Base-by-base conservation (phyloP, 2,329 filamentous ascomycete species). In the Penicillium brevicompactum region DNA sequence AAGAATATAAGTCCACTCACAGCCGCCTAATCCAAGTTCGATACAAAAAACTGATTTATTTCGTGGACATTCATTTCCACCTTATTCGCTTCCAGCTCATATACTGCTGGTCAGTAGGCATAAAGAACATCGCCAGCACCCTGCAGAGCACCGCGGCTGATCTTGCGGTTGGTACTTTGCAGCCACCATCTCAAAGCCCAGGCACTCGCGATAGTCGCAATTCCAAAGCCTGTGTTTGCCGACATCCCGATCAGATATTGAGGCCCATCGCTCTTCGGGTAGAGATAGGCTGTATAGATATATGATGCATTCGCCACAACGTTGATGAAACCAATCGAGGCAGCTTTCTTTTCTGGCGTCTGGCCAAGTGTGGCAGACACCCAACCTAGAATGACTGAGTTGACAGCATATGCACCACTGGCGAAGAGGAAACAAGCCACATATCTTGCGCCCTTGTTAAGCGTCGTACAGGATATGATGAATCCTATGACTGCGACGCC, bases 301-400 rank as follows among this genome's bases (percentile, higher is more conserved):
- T 72, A 66, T 27, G 65, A 62, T 13, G 66, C 61, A 48, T 72
- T 76, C 2, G 69, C 68, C 11, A 73, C 63, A 2, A 71, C 66
- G 32, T 76, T 76, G 27, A 76, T 73, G 40, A 76, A 70, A 2
- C 71, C 69, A 10, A 76, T 42, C 0, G 69, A 65, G 0, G 71
- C 71, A 8, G 74, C 74, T 42, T 75, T 76, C 64, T 76, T 78
- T 58, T 74, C 73, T 1, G 68, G 57, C 2, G 74, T 74, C 44
- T 75, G 71, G 2, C 71, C 72, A 1, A 73, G 67, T 1, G 72
- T 74, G 1, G 67, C 67, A 1, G 70, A 70, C 0, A 73, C 71
- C 74, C 74, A 77, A 14, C 69, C 69, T 1, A 76, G 63, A 16
- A 75, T 73, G 10, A 76, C 62, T 14, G 70, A 72, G 57, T 76